Conservation (phyloP, 2,329 filamentous ascomycete genomes). For the Parastagonospora nodorum region DNA sequence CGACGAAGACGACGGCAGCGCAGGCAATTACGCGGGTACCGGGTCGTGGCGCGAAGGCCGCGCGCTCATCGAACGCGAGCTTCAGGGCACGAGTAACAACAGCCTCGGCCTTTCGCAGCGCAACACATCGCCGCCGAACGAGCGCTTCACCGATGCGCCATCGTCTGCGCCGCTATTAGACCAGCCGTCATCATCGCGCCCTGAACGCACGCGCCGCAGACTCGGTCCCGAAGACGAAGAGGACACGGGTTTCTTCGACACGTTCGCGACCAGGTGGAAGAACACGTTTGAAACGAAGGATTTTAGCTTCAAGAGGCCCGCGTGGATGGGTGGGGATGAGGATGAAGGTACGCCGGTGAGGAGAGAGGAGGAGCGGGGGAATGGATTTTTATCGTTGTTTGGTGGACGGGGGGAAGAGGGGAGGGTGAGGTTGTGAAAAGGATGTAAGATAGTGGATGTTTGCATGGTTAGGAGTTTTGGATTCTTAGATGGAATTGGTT, state of each 20-base stretch:
- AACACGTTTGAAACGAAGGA: conserved; percentile 85
- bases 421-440: conserved; percentile 33
- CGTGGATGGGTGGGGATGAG: conserved; percentile 73
- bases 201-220: conserved; percentile 27
- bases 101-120: conserved; percentile 37
- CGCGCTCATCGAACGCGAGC: conserved; percentile 85
- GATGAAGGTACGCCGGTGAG: conserved; percentile 14
- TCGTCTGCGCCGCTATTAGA: conserved; percentile 12
- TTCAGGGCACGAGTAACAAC: conserved; percentile 51
- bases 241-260: conserved; percentile 81
- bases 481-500: background rate
- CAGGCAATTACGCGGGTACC: conserved; percentile 69
- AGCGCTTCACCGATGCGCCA: conserved; percentile 32
- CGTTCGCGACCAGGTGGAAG: conserved; percentile 81
- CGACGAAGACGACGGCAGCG: conserved; percentile 73
- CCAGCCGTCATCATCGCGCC: conserved; percentile 9
- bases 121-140: conserved; percentile 16
- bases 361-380: conserved; percentile 14
- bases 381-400: conserved; percentile 37
- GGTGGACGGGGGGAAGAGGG: conserved; percentile 42
- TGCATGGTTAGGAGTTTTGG: background rate
- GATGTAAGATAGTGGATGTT: background rate
- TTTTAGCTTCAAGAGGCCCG: conserved; percentile 63
- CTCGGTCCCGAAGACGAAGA: conserved; percentile 62
- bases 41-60: conserved; percentile 91